A percentile compares a stretch with the other conserved stretches of the same genome.
phyloP scores from a whole-genome alignment of 2,329 filamentous ascomycete genomes.

The Calonectria hawksworthii region DNA sequence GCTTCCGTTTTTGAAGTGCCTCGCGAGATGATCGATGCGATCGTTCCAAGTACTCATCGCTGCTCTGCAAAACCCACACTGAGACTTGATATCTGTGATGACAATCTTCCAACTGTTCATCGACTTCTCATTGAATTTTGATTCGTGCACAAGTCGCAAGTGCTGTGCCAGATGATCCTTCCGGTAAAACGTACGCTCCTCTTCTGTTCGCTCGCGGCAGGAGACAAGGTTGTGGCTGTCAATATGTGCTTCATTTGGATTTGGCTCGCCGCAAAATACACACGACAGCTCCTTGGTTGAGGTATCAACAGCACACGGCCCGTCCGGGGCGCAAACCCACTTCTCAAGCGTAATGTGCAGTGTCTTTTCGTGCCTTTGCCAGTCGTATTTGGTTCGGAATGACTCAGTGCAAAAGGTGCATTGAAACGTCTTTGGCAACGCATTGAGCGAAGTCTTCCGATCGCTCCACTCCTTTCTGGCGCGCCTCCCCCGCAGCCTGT shows the following conservation, averaged over 20 bases:
- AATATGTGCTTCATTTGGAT: constrained; percentile 41
- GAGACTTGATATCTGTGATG: constrained; percentile 39
- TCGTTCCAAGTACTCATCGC: constrained; percentile 44
- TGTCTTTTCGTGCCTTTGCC: constrained; percentile 39
- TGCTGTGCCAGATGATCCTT: constrained; percentile 52
- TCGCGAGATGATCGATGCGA: constrained; percentile 45
- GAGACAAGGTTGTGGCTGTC: constrained; percentile 39
- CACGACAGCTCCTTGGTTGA: constrained; percentile 14
- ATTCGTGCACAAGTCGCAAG: constrained; percentile 50
- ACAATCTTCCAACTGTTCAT: constrained; percentile 51
- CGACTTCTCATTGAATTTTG: constrained; percentile 50
- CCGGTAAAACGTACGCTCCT: constrained; percentile 40
- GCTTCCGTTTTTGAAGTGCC: constrained; percentile 40
- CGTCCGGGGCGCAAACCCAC: constrained; percentile 41
- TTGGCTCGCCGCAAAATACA: constrained; percentile 42
- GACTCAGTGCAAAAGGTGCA: constrained; percentile 43
- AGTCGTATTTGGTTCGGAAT: constrained; percentile 45
- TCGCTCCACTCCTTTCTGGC: background rate
- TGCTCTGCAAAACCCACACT: constrained; percentile 49
- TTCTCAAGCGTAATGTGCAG: constrained; percentile 40
- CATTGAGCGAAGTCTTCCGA: background rate
- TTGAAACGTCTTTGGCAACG: constrained; percentile 23
- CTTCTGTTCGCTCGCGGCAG: constrained; percentile 23
- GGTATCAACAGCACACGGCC: background rate
- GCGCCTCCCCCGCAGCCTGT: background rate